Percentiles rank a stretch among this genome's conserved stretches.
phyloP scores from a whole-genome alignment of 2,329 filamentous ascomycete genomes.

The Claviceps paspali region DNA sequence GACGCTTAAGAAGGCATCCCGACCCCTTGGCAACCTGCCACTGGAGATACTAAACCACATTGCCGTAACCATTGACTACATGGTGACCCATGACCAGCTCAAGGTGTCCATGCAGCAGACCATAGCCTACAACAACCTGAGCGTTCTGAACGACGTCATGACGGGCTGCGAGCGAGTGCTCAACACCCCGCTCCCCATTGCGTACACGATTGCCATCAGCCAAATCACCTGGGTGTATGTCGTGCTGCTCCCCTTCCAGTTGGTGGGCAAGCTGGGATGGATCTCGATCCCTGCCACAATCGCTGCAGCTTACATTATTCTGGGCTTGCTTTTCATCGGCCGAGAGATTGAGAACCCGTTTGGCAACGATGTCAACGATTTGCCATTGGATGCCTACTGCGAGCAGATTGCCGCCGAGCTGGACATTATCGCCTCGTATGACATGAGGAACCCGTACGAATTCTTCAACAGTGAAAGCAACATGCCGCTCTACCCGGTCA shows the following conservation, averaged over 20 bases:
- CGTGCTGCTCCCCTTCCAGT: conserved; percentile 66
- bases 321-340: conserved; percentile 59
- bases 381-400: conserved; percentile 64
- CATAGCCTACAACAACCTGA: conserved; percentile 43
- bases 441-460: conserved; percentile 17
- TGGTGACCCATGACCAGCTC: conserved; percentile 40
- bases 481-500: conserved; percentile 41
- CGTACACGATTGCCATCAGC: conserved; percentile 70
- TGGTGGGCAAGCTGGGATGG: conserved; percentile 48
- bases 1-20: conserved; percentile 54
- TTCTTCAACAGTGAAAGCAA: conserved; percentile 25
- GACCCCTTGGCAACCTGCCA: conserved; percentile 68
- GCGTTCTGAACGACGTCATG: conserved; percentile 55
- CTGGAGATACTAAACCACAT: conserved; percentile 67
- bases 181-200: conserved; percentile 67
- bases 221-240: conserved; percentile 83
- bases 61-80: conserved; percentile 47
- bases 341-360: conserved; percentile 78
- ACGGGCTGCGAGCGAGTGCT: conserved; percentile 63
- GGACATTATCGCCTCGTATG: conserved; percentile 50
- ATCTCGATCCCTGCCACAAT: conserved; percentile 65
- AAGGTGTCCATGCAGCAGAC: conserved; percentile 43
- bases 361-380: conserved; percentile 68
- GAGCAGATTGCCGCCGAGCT: conserved; percentile 59
- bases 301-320: conserved; percentile 64